Percentiles rank a stretch among this genome's conserved stretches.
Conservation (phyloP, 495 filamentous ascomycete genomes). For the Usnea hakonensis region DNA sequence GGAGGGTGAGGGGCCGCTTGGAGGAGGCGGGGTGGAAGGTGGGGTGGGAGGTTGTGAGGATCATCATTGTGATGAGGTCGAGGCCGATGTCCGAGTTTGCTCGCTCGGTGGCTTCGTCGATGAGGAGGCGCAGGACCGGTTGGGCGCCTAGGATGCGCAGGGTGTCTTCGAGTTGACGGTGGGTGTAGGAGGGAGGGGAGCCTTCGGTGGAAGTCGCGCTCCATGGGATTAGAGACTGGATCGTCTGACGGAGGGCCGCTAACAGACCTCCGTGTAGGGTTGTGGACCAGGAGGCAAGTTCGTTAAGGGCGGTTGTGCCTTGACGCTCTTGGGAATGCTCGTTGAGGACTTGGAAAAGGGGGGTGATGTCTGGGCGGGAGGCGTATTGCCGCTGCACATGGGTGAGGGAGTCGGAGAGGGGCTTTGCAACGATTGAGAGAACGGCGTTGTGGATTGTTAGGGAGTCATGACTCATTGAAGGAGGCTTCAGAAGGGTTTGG, state of each 20-base stretch:
- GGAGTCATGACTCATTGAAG: slow-evolving; percentile 71
- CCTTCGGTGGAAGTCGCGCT: slow-evolving; percentile 46
- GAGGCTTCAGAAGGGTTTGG: slow-evolving; percentile 65
- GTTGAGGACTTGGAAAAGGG: slow-evolving; percentile 61
- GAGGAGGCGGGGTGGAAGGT: slow-evolving; percentile 26
- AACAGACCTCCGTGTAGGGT: slow-evolving; percentile 52
- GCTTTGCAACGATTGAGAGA: slow-evolving; percentile 70
- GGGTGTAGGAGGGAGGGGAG: slow-evolving; percentile 69
- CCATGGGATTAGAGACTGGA: slow-evolving; percentile 69
- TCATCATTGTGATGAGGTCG: slow-evolving; percentile 64
- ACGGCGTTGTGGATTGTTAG: slow-evolving; percentile 74
- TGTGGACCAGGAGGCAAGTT: slow-evolving; percentile 69
- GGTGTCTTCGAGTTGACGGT: slow-evolving; percentile 61
- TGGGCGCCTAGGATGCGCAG: slow-evolving; percentile 63
- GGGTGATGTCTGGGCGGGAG: slow-evolving; percentile 59
- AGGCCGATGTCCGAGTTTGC: slow-evolving; percentile 54
- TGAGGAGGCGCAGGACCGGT: slow-evolving; percentile 40
- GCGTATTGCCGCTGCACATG: slow-evolving; percentile 64
- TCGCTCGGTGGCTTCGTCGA: slow-evolving; percentile 16
- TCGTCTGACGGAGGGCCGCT: slow-evolving; percentile 53
- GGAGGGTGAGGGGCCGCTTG: slow-evolving; percentile 46
- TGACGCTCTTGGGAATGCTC: slow-evolving; percentile 61
- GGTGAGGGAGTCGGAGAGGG: slow-evolving; percentile 66
- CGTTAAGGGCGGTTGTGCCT: slow-evolving; percentile 56
- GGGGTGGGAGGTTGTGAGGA: slow-evolving; percentile 58